phyloP scores from a whole-genome alignment of 305 asterid genomes.

The Withania somnifera region DNA sequence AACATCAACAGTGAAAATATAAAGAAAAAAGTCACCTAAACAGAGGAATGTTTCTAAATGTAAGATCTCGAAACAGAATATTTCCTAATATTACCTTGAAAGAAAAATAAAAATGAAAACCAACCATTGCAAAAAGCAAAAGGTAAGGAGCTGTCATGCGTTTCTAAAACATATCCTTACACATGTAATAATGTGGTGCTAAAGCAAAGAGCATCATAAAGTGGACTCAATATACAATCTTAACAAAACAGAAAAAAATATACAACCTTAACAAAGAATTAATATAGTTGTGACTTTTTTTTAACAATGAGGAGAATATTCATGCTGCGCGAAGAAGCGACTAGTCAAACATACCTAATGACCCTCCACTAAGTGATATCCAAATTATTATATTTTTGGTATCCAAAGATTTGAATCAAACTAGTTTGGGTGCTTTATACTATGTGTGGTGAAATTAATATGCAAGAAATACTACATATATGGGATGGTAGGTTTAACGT shows the following conservation, averaged over 20 bases:
- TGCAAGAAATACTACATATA: background rate
- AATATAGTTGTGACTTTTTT: background rate
- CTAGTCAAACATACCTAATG: background rate
- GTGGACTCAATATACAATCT: background rate
- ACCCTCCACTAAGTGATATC: background rate
- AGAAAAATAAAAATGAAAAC: background rate
- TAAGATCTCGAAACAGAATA: background rate
- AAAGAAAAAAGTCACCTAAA: background rate
- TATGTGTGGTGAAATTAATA: background rate
- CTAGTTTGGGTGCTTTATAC: background rate
- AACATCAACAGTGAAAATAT: background rate
- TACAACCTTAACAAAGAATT: background rate
- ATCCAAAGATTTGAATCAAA: background rate
- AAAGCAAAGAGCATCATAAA: constrained; percentile 11
- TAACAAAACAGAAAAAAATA: too few relatives aligned
- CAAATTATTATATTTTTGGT: background rate
- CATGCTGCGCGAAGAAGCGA: background rate
- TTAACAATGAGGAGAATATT: constrained; percentile 8
- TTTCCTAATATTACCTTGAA: background rate
- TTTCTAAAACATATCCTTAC: constrained; percentile 23
- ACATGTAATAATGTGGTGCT: constrained; percentile 15
- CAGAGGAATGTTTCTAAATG: too few relatives aligned
- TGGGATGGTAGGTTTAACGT: background rate
- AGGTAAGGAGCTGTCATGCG: constrained; percentile 62
- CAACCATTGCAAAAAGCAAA: constrained; percentile 23